Evolutionary conservation across 129 eudicot species (phyloP), one percentile per base, ranked within the genome.

Genomic region (Escallonia rubra): DNA sequence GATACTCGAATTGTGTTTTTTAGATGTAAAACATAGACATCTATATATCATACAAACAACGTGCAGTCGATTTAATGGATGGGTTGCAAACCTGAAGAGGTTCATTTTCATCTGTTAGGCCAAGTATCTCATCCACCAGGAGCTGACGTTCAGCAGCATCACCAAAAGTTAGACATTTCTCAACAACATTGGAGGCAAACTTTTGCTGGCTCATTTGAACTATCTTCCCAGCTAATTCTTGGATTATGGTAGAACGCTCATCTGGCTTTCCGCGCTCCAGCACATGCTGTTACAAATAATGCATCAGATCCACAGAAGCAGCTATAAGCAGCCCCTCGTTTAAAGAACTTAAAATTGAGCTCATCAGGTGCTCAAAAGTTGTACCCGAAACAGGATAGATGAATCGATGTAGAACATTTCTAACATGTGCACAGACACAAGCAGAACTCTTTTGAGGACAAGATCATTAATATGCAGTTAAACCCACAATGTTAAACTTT

Each of bases 151-250:
- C 89, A 41, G 80, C 75, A 4, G 83, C 72, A 73, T 78, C 83
- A 16, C 97, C 90, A 67, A 90, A 90, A 78, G 91, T 74, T 79
- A 90, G 70, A 69, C 97, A 90, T 76, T 90, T 90, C 69, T 90
- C 97, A 11, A 87, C 95, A 68, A 90, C 97, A 74, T 90, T 87
- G 7, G 97, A 87, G 41, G 97, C 97, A 61, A 90, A 90, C 65
- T 90, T 90, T 66, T 87, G 95, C 78, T 87, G 97, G 69, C 95
- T 90, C 97, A 90, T 90, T 46, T 84, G 91, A 58, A 90, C 95
- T 44, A 90, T 90, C 78, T 82, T 84, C 63, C 97, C 95, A 3
- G 97, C 95, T 61, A 90, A 69, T 65, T 87, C 97, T 57, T 82
- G 84, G 63, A 87, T 90, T 64, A 90, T 90, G 23, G 82, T 65